A percentile compares a stretch with the other conserved stretches of the same genome.
phyloP scores from a whole-genome alignment of 1,284 basidiomycete species.

The Apiotrichum montevideense region DNA sequence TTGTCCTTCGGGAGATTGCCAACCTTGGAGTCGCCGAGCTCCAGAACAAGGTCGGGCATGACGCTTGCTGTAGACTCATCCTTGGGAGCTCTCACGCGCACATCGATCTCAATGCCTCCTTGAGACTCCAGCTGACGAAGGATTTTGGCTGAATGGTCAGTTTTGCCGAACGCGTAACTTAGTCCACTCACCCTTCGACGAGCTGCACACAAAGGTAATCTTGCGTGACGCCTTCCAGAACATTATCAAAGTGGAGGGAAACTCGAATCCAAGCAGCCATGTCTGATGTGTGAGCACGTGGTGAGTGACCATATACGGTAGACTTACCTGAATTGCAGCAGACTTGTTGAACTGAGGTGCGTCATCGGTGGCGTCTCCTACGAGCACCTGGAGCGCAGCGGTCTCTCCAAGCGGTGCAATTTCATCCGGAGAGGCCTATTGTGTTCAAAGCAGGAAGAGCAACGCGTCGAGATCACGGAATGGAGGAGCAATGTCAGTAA shows the following conservation, averaged over 20 bases:
- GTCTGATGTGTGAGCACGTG: slow-evolving; percentile 53
- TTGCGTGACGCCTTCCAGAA: slow-evolving; percentile 57
- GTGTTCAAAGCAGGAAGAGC: too few relatives aligned
- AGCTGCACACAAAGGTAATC: slow-evolving; percentile 75
- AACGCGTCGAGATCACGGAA: background rate
- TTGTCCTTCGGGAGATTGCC: slow-evolving; percentile 46
- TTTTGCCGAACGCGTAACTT: slow-evolving; percentile 6
- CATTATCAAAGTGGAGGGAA: slow-evolving; percentile 84
- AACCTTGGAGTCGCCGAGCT: slow-evolving; percentile 35
- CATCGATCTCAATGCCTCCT: slow-evolving; percentile 35
- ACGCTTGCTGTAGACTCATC: slow-evolving; percentile 35
- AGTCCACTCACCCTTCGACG: slow-evolving; percentile 66
- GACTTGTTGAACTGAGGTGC: slow-evolving; percentile 78
- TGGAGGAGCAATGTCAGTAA: background rate
- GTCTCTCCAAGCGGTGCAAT: slow-evolving; percentile 47
- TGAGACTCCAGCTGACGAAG: slow-evolving; percentile 34
- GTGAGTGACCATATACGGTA: background rate
- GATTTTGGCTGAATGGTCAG: slow-evolving; percentile 37
- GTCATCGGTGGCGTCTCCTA: slow-evolving; percentile 77
- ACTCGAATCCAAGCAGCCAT: slow-evolving; percentile 94
- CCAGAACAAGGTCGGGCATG: slow-evolving; percentile 31
- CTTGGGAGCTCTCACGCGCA: slow-evolving; percentile 34
- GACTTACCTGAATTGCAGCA: slow-evolving; percentile 76
- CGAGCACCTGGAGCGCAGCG: slow-evolving; percentile 67
- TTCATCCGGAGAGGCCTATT: slow-evolving; percentile 49